Percentiles rank a stretch among this genome's conserved stretches.
phyloP scores from a whole-genome alignment of 2,329 filamentous ascomycete genomes.

The Hypoxylon sp. region DNA sequence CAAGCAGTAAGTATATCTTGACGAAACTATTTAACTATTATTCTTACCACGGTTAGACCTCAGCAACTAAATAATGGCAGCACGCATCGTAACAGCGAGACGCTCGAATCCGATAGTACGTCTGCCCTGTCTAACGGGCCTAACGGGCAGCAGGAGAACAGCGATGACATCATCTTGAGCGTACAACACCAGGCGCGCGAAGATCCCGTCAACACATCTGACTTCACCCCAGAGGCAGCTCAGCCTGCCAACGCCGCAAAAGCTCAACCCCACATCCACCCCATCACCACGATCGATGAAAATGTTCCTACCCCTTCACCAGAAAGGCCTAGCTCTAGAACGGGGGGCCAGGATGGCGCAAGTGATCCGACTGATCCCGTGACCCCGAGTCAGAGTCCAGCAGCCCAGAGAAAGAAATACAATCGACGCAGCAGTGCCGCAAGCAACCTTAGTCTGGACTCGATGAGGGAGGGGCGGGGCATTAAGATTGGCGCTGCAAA shows the following conservation, averaged over 20 bases:
- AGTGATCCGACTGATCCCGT: conserved; percentile 25
- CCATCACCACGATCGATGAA: conserved; percentile 46
- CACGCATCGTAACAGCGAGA: conserved; percentile 49
- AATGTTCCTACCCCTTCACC: conserved; percentile 38
- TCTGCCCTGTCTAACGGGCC: conserved; percentile 48
- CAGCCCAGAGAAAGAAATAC: conserved; percentile 33
- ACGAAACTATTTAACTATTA: conserved; percentile 1
- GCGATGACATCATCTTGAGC: conserved; percentile 9
- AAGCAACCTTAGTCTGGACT: conserved; percentile 60
- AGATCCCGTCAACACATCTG: conserved; percentile 31
- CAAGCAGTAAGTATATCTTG: conserved; percentile 52
- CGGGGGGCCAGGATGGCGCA: conserved; percentile 37
- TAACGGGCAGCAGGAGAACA: conserved; percentile 47
- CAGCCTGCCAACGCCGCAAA: conserved; percentile 30
- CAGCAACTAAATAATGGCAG: conserved; percentile 41
- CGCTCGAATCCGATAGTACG: conserved; percentile 51
- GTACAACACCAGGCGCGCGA: conserved; percentile 52
- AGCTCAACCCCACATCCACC: conserved; percentile 30
- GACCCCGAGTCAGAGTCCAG: conserved; percentile 46
- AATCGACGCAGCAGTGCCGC: conserved; percentile 51
- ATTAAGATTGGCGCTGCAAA: conserved; percentile 60
- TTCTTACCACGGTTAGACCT: conserved; percentile 6
- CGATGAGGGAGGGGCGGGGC: conserved; percentile 57
- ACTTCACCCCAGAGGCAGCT: conserved; percentile 10
- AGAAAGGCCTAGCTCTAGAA: conserved; percentile 29